Base-by-base conservation (phyloP, 805 yeast species). In the Zygotorulaspora florentina region DNA sequence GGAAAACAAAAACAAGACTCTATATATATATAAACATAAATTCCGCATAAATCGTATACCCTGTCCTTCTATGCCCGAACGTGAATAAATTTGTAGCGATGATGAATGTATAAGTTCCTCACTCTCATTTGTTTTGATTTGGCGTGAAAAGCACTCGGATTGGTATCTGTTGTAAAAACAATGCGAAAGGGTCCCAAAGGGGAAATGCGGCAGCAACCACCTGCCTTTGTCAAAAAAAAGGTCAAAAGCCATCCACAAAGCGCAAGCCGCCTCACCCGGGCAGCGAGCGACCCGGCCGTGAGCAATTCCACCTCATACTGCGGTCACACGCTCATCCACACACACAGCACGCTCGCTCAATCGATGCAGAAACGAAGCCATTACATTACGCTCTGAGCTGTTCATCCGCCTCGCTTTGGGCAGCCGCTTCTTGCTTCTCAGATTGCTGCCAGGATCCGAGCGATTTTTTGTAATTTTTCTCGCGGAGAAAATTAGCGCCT, bases 391-490 rank as follows among this genome's bases (percentile, higher is more conserved):
- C 17, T 16, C 31, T 13, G 15, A 20, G 7, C 25, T 20, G 25
- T 20, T 20, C 25, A 20, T 20, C 25, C 25, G 25, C 25, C 25
- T 20, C 25, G 25, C 25, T 20, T 35, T 39, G 35, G 27, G 15
- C 41, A 33, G 34, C 28, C 31, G 46, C 41, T 13, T 30, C 37
- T 13, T 40, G 37, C 17, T 38, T 29, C 38, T 28, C 36, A 27
- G 37, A 20, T 28, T 23, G 35, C 27, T 29, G 25, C 37, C 46
- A 15, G n/a, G 43, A 17, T 23, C 34, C 43, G 35, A 31, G 36
- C 35, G 25, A 29, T 11, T 4, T n/a, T 29, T 26, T 9, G 36
- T 23, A 3, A 2, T 15, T 17, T 39, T 18, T 26, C 42, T 39
- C 34, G 7, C 13, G 17, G 13, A 12, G 13, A 18, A n/a, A 25